phyloP scores from a whole-genome alignment of 345 rosid genomes.

The Microthlaspi erraticum region DNA sequence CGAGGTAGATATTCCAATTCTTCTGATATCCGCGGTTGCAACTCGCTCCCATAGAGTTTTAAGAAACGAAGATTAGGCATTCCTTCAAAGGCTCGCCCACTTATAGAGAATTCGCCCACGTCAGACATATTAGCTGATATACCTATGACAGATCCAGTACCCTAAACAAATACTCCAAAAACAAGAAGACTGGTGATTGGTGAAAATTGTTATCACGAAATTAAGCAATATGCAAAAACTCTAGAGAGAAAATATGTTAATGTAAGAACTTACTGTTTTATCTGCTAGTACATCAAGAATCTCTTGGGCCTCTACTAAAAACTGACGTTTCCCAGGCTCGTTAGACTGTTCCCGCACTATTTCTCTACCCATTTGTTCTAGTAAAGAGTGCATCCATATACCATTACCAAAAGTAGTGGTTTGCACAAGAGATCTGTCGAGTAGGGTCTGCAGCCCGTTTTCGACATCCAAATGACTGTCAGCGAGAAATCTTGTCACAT shows the following conservation, averaged over 20 bases:
- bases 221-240: no score
- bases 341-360: constrained; percentile 25
- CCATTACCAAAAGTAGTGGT: not conserved
- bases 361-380: constrained; percentile 36
- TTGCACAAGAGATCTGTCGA: constrained; percentile 35
- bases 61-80: no score
- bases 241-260: not conserved
- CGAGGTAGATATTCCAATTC: no score
- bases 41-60: no score
- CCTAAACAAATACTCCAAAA: constrained; percentile 13
- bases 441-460: constrained; percentile 19
- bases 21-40: no score
- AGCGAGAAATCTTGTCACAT: constrained; percentile 5
- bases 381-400: constrained; percentile 40
- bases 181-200: no score
- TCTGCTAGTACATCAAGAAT: constrained; percentile 21
- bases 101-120: not conserved
- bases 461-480: not conserved
- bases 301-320: constrained; percentile 27
- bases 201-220: no score
- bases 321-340: constrained; percentile 22
- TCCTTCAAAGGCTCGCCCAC: no score
- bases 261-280: constrained; percentile 24
- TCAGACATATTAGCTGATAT: constrained; percentile 4
- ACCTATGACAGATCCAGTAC: constrained; percentile 29